phyloP scores from a whole-genome alignment of 2,329 filamentous ascomycete genomes.

The Penicillium occitanis region DNA sequence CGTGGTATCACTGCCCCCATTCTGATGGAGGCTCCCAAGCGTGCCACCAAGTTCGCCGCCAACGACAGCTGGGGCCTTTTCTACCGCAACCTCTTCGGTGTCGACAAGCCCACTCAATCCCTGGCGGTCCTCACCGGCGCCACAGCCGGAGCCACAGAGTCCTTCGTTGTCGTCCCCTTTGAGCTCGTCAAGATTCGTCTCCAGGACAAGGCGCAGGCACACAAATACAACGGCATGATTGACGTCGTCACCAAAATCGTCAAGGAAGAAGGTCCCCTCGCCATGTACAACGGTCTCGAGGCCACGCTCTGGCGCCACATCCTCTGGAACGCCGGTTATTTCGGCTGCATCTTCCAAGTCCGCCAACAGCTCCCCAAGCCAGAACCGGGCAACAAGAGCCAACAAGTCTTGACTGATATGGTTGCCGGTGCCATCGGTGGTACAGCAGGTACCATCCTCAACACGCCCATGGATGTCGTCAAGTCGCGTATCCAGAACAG shows the following conservation, averaged over 20 bases:
- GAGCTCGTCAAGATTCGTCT: constrained; percentile 98
- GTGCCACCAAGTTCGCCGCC: constrained; percentile 97
- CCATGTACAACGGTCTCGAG: constrained; percentile 95
- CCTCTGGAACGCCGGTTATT: constrained; percentile 93
- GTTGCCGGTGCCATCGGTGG: constrained; percentile 84
- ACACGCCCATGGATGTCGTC: constrained; percentile 96
- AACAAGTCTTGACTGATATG: constrained; percentile 83
- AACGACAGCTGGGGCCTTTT: constrained; percentile 98
- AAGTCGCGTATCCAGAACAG: constrained; percentile 98
- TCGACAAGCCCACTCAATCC: constrained; percentile 83
- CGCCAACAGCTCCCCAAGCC: constrained; percentile 77
- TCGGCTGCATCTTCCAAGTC: constrained; percentile 98
- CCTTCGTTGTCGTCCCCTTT: constrained; percentile 96
- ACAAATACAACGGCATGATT: constrained; percentile 61
- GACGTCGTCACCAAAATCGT: constrained; percentile 66
- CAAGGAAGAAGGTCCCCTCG: constrained; percentile 76
- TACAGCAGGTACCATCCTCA: constrained; percentile 84
- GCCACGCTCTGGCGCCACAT: constrained; percentile 95
- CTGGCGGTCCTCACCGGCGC: constrained; percentile 92
- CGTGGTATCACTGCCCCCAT: constrained; percentile 94
- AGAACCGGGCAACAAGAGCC: constrained; percentile 67
- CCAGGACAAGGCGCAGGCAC: constrained; percentile 89
- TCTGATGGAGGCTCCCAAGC: constrained; percentile 95
- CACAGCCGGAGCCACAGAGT: constrained; percentile 89
- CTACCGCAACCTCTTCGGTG: constrained; percentile 83